Conservation (phyloP, 768 basidiomycete genomes). For the Lepiota subincarnata region DNA sequence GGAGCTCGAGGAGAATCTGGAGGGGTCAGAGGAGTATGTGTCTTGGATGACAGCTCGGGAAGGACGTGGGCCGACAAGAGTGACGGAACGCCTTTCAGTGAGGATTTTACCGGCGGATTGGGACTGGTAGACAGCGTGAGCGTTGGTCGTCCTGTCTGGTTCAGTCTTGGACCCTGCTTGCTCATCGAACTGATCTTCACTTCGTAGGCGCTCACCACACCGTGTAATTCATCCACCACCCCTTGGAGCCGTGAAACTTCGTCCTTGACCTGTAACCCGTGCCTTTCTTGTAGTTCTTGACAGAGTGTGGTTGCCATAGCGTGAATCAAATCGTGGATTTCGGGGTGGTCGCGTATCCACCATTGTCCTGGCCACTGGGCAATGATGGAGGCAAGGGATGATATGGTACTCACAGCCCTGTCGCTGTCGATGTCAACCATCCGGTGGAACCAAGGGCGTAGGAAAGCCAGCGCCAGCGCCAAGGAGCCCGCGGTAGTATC, state of each 20-base stretch:
- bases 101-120: conserved; percentile 1
- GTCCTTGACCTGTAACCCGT: conserved; percentile 25
- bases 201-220: conserved; percentile 19
- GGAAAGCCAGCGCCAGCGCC: conserved; percentile 60
- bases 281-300: conserved; percentile 57
- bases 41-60: conserved; percentile 13
- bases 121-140: conserved; percentile 4
- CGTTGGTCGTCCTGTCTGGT: background rate
- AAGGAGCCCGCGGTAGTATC: conserved; percentile 69
- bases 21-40: conserved; percentile 31
- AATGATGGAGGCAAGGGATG: conserved; percentile 42
- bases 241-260: conserved; percentile 47
- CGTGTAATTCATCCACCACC: conserved; percentile 43
- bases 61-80: background rate
- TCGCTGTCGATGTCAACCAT: conserved; percentile 36
- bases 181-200: conserved; percentile 4
- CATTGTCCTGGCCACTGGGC: conserved; percentile 66
- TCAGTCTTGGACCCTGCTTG: background rate
- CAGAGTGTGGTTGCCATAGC: conserved; percentile 57
- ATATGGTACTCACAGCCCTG: conserved; percentile 30
- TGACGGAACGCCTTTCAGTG: background rate
- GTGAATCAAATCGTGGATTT: conserved; percentile 55
- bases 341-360: conserved; percentile 63
- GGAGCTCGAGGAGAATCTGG: conserved; percentile 26
- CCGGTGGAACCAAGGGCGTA: conserved; percentile 67